phyloP scores from a whole-genome alignment of 129 eudicot species.

The Lactuca sativa region DNA sequence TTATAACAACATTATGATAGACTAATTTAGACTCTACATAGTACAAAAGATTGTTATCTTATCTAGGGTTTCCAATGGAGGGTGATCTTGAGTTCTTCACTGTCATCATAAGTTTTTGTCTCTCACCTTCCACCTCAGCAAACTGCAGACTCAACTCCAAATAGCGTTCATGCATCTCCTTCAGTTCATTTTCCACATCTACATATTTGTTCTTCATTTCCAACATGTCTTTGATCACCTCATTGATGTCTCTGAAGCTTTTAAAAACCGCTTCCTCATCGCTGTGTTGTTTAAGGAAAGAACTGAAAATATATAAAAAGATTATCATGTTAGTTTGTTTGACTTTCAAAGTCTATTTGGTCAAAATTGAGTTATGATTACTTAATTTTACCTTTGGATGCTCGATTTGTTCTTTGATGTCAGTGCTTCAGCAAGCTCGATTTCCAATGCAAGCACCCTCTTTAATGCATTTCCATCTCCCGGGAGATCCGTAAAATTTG shows the following conservation, averaged over 20 bases:
- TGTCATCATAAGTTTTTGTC: constrained; percentile 85
- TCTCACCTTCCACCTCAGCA: constrained; percentile 98
- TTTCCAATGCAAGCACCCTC: constrained; percentile 88
- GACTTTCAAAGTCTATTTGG: not conserved
- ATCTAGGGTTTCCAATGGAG: constrained; percentile 35
- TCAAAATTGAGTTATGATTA: constrained; percentile 19
- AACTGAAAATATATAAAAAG: constrained; percentile 40
- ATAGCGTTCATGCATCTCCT: constrained; percentile 89
- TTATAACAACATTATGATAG: constrained; percentile 2
- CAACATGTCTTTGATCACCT: constrained; percentile 73
- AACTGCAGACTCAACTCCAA: constrained; percentile 82
- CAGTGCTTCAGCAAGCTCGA: constrained; percentile 93
- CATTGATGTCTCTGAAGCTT: constrained; percentile 90
- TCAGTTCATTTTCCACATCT: constrained; percentile 62
- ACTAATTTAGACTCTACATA: constrained; percentile 36
- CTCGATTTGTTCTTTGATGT: constrained; percentile 58
- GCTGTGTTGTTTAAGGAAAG: constrained; percentile 80
- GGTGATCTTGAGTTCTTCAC: constrained; percentile 66
- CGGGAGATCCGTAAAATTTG: constrained; percentile 51
- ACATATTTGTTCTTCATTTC: constrained; percentile 69
- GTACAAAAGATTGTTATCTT: constrained; percentile 30
- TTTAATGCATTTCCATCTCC: constrained; percentile 70
- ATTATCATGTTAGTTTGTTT: not conserved
- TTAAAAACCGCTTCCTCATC: constrained; percentile 80
- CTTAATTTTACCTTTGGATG: constrained; percentile 89